Base-by-base conservation (phyloP, 2,329 filamentous ascomycete genomes). In the Gaeumannomyces tritici region DNA sequence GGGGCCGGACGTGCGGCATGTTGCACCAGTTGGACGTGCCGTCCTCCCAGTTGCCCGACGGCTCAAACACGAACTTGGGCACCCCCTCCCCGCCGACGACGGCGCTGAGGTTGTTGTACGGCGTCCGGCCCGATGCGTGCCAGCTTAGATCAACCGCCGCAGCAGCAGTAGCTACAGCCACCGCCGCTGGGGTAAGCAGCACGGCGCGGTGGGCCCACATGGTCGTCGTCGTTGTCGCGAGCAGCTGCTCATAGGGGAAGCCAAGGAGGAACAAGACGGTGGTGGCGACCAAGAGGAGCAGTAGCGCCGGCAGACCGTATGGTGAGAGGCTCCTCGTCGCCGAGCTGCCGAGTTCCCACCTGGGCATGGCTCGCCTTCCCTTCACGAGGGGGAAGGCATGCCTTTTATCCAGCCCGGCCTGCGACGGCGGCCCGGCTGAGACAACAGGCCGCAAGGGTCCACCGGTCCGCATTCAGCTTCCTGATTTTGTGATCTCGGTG, bases 11-110 rank as follows among this genome's bases (percentile, higher is more conserved):
- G 74, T 93, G 91, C 0, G 91, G 90, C 89, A 95, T 95, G 70
- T 95, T 93, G 74, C 90, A 95, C 81, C 82, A 93, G 72, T 93
- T 91, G 74, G 93, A 93, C 1, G 76, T 80, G 7, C 85, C 84
- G 73, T 89, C 88, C 51, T 77, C 67, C 0, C 73, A 70, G 62
- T 79, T 75, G 1, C 75, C 67, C 1, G 88, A 90, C 42, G 82
- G 80, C 69, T 91, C 86, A 75, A 87, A 95, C 24, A 90, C 80
- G 71, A 91, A 93, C 2, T 88, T 89, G 71, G 91, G 87, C 0
- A 86, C 81, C 1, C 88, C 90, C n/a, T 15, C 13, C 3, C 61
- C 15, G 9, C 31, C 24, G 31, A 66, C 62, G 4, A 68, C 67
- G 6, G 65, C 64, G 21, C 69, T 69, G 63, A 73, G 68, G 64